Percentiles rank a stretch among this genome's conserved stretches.
phyloP scores from a whole-genome alignment of 768 basidiomycete genomes.

The Suillus subluteus region DNA sequence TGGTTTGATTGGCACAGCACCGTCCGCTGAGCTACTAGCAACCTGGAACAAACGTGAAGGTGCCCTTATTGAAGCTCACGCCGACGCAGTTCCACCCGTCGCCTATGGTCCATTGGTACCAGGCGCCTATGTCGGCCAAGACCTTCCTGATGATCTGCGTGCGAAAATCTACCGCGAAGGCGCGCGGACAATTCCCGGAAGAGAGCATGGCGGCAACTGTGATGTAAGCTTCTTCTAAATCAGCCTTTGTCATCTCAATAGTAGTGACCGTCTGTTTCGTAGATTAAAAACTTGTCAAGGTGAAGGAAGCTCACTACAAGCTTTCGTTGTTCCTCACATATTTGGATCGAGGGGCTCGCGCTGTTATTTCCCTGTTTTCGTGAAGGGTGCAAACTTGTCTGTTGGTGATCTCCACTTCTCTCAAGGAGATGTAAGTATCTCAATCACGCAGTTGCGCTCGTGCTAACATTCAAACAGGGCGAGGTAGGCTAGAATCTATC shows the following conservation, averaged over 20 bases:
- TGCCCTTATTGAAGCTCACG: slow-evolving; percentile 58
- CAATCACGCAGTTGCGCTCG: not conserved
- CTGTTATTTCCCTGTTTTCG: slow-evolving; percentile 78
- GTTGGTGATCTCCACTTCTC: slow-evolving; percentile 83
- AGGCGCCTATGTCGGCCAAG: slow-evolving; percentile 74
- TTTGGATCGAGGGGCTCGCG: slow-evolving; percentile 54
- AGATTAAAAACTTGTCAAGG: slow-evolving; percentile 81
- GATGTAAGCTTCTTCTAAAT: slow-evolving; percentile 46
- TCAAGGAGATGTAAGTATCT: slow-evolving; percentile 62
- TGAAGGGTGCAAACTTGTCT: slow-evolving; percentile 75
- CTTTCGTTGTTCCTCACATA: not conserved
- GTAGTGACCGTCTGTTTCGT: slow-evolving; percentile 15
- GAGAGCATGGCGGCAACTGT: slow-evolving; percentile 84
- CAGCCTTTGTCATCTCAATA: not conserved
- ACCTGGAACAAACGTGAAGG: slow-evolving; percentile 78
- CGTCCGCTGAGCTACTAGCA: slow-evolving; percentile 70
- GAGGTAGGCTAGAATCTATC: slow-evolving; percentile 43
- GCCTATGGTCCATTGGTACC: slow-evolving; percentile 62
- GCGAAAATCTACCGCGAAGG: slow-evolving; percentile 66
- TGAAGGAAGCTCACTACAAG: slow-evolving; percentile 20
- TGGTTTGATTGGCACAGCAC: slow-evolving; percentile 77
- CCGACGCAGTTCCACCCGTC: slow-evolving; percentile 59
- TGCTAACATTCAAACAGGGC: slow-evolving; percentile 42
- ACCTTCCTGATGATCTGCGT: slow-evolving; percentile 47
- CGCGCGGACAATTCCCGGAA: slow-evolving; percentile 72